Conservation (phyloP, 768 basidiomycete genomes). For the Daedaleopsis sinensis region DNA sequence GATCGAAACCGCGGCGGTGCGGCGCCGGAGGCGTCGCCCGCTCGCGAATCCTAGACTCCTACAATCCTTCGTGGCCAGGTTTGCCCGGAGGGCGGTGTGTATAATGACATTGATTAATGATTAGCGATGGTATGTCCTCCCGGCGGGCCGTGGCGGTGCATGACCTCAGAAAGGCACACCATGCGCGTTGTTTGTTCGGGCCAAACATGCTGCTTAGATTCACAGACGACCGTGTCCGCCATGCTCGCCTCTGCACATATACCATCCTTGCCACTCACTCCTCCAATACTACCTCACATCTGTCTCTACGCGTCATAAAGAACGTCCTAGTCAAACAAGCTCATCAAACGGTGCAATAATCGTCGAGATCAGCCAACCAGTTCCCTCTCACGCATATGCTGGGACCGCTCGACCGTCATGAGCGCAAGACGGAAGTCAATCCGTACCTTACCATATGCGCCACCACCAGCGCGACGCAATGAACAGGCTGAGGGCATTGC, state of each 20-base stretch:
- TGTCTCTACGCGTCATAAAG: neutral
- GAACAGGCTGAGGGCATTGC: neutral
- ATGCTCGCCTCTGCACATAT: conserved; percentile 24
- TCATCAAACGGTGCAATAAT: conserved; percentile 65
- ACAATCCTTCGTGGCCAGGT: no score
- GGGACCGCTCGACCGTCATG: conserved; percentile 16
- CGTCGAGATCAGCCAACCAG: conserved; percentile 53
- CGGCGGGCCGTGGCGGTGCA: no score
- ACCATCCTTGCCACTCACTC: conserved; percentile 16
- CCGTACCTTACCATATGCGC: neutral
- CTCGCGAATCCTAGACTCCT: no score
- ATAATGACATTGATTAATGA: no score
- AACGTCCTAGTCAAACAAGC: conserved; percentile 53
- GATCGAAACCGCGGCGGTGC: no score
- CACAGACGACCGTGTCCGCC: conserved; percentile 29
- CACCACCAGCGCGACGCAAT: neutral
- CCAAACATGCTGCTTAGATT: conserved; percentile 33
- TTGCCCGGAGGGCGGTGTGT: no score
- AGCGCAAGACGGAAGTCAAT: conserved; percentile 13
- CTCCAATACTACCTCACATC: neutral
- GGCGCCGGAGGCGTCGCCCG: no score
- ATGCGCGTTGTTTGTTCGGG: conserved; percentile 28
- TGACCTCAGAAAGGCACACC: neutral
- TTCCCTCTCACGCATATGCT: conserved; percentile 24
- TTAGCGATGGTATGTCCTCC: no score